Evolutionary conservation across 495 filamentous ascomycete genomes (phyloP).

Genomic region (Parathielavia appendiculata): DNA sequence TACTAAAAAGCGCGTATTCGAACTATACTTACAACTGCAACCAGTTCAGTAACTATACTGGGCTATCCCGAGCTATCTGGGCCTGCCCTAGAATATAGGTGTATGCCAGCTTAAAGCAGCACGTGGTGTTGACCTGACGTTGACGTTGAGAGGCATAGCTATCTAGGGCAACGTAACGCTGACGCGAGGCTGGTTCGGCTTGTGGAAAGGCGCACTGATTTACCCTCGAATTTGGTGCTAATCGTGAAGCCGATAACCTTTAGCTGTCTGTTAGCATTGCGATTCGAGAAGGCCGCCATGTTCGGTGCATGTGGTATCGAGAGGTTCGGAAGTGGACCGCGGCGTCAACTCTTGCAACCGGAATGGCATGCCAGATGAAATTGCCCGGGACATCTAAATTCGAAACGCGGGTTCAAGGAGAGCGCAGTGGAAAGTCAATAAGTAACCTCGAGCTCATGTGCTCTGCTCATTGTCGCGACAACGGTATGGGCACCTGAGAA

Average conservation of each 20-base stretch:
- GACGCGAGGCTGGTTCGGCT: constrained; percentile 4
- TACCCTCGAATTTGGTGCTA: constrained; percentile 1
- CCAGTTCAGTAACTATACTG: too few relatives aligned
- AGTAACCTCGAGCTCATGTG: background rate
- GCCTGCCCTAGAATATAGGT: too few relatives aligned
- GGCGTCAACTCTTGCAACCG: background rate
- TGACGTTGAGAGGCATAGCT: too few relatives aligned
- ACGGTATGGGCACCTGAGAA: background rate
- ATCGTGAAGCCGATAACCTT: constrained; percentile 6
- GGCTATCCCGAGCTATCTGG: too few relatives aligned
- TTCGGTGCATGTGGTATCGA: background rate
- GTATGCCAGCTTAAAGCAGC: too few relatives aligned
- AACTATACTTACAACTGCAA: too few relatives aligned
- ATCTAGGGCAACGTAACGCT: constrained; percentile 8
- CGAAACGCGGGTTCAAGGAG: background rate
- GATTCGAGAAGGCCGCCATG: background rate
- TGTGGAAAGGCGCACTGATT: constrained; percentile 6
- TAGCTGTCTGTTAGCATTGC: background rate
- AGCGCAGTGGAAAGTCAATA: background rate
- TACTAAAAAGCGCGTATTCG: too few relatives aligned
- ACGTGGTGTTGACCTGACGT: too few relatives aligned
- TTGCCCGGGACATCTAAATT: background rate
- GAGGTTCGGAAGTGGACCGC: background rate
- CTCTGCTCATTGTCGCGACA: background rate
- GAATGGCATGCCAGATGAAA: background rate